phyloP scores from a whole-genome alignment of 495 filamentous ascomycete species.

The Pseudoneurospora amorphoporcata region DNA sequence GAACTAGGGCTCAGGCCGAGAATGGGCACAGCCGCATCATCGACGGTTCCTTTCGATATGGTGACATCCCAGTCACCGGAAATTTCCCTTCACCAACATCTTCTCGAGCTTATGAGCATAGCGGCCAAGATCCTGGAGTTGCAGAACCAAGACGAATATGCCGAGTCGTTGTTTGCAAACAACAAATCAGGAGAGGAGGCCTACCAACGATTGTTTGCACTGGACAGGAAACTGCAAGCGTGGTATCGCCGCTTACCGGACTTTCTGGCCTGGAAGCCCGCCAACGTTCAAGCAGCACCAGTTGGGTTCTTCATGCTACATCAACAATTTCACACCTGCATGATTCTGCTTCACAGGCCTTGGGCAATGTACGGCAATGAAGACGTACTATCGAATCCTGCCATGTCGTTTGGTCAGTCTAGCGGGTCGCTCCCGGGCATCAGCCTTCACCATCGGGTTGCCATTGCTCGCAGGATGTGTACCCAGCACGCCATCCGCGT shows the following conservation, averaged over 20 bases:
- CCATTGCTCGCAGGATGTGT: conserved; percentile 36
- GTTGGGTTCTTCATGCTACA: conserved; percentile 43
- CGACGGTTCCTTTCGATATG: background rate
- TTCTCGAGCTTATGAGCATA: conserved; percentile 43
- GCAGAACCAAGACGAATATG: conserved; percentile 13
- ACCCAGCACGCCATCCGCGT: conserved; percentile 42
- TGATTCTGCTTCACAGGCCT: conserved; percentile 41
- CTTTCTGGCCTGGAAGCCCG: conserved; percentile 35
- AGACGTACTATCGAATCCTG: conserved; percentile 4
- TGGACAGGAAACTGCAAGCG: conserved; percentile 39
- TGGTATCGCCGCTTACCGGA: conserved; percentile 42
- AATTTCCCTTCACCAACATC: conserved; percentile 34
- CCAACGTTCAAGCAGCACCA: conserved; percentile 39
- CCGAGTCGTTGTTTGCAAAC: conserved; percentile 3
- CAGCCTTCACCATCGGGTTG: conserved; percentile 30
- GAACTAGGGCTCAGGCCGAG: conserved; percentile 21
- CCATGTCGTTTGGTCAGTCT: conserved; percentile 4
- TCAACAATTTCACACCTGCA: conserved; percentile 41
- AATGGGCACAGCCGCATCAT: conserved; percentile 7
- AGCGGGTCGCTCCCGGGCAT: background rate
- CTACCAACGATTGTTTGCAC: conserved; percentile 35
- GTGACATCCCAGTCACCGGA: conserved; percentile 18
- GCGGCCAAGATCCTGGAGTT: conserved; percentile 38
- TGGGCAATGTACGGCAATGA: conserved; percentile 32
- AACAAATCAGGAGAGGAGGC: conserved; percentile 27